phyloP scores from a whole-genome alignment of 2,329 filamentous ascomycete species.

The Lachnellula subtilissima region DNA sequence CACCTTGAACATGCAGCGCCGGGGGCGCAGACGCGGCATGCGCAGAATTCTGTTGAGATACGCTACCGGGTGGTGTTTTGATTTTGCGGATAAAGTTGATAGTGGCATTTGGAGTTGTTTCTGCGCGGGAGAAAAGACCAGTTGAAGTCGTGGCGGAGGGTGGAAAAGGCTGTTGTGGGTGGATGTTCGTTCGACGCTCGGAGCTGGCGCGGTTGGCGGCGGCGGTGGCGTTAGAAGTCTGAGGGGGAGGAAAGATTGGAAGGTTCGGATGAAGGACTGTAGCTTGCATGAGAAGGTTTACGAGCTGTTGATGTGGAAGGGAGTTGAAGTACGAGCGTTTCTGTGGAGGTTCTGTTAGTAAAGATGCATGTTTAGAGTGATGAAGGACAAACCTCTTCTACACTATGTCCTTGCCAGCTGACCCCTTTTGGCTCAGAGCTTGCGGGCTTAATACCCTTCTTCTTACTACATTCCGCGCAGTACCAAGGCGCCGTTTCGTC shows the following conservation, averaged over 20 bases:
- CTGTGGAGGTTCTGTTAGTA: conserved; percentile 33
- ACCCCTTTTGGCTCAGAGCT: conserved; percentile 31
- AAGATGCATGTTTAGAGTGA: background rate
- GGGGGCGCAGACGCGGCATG: conserved; percentile 24
- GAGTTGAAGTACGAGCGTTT: conserved; percentile 59
- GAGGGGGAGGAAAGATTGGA: conserved; percentile 51
- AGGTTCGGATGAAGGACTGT: conserved; percentile 59
- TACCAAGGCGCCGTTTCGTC: conserved; percentile 67
- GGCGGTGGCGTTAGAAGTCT: conserved; percentile 12
- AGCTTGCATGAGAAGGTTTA: conserved; percentile 59
- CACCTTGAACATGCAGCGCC: conserved; percentile 19
- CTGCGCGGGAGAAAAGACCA: conserved; percentile 33
- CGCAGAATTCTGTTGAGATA: conserved; percentile 32
- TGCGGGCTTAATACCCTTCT: conserved; percentile 40
- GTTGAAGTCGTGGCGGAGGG: conserved; percentile 30
- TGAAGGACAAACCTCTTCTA: conserved; percentile 36
- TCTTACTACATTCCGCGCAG: conserved; percentile 56
- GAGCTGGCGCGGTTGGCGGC: conserved; percentile 16
- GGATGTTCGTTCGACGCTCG: conserved; percentile 20
- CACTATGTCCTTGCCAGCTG: conserved; percentile 30
- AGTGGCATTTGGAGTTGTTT: conserved; percentile 34
- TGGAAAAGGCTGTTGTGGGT: conserved; percentile 28
- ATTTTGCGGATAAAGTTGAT: conserved; percentile 39
- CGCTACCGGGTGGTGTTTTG: conserved; percentile 45
- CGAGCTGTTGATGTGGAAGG: conserved; percentile 56